phyloP scores from a whole-genome alignment of 208 protist genomes.

The Acanthamoeba healyi region DNA sequence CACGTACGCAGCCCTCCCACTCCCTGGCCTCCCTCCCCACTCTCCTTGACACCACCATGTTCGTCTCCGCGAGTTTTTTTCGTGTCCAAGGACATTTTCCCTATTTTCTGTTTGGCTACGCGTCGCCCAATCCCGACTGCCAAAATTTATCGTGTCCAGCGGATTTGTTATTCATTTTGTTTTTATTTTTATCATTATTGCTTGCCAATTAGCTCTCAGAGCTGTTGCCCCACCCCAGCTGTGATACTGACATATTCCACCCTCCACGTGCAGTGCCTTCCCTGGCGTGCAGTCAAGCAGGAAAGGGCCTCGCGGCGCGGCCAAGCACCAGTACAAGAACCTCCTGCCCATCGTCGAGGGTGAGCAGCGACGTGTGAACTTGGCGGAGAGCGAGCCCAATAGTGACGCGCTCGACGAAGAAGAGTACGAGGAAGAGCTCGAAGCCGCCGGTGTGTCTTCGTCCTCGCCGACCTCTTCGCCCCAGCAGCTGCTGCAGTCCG shows the following conservation, averaged over 20 bases:
- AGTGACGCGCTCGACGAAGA: neutral
- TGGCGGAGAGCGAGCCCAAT: neutral
- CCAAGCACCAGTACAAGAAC: slow-evolving; percentile 73
- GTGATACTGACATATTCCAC: too few species aligned
- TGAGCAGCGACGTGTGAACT: neutral
- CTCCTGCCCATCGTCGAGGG: neutral
- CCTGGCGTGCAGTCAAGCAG: slow-evolving; percentile 41
- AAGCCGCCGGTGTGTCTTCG: neutral
- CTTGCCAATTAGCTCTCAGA: too few species aligned
- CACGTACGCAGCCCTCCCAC: slow-evolving; percentile 3
- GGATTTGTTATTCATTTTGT: neutral
- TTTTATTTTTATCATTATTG: too few species aligned
- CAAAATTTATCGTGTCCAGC: neutral
- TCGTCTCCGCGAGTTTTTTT: neutral
- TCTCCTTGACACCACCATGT: neutral
- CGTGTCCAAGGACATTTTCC: neutral
- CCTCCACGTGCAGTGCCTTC: slow-evolving; percentile 42
- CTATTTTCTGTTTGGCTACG: neutral
- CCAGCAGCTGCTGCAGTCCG: neutral
- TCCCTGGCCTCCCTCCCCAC: neutral
- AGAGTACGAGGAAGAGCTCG: slow-evolving; percentile 1
- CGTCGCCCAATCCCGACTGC: neutral
- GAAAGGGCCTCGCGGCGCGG: slow-evolving; percentile 50
- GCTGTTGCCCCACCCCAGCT: too few species aligned
- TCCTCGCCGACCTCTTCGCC: neutral